Evolutionary conservation across 106 monocot species (phyloP).

Genomic region (Dendrobium huoshanense): DNA sequence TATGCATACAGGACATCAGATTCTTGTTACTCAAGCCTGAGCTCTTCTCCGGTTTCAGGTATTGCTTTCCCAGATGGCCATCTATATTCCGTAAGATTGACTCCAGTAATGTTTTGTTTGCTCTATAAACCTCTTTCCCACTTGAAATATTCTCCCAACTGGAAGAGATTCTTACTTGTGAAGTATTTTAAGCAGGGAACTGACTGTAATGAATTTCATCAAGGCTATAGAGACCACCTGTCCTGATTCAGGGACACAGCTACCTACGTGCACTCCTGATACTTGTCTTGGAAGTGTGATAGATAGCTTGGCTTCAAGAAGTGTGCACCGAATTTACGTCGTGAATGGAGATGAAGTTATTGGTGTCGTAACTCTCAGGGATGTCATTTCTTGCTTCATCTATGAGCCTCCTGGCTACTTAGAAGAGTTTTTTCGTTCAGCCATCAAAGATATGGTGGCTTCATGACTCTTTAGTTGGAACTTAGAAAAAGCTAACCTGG

Average conservation of each 20-base stretch:
- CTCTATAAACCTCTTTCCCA: neutral
- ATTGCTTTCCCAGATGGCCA: neutral
- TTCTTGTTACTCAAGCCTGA: constrained; percentile 68
- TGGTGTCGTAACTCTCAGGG: constrained; percentile 80
- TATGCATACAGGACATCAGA: constrained; percentile 77
- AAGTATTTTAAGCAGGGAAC: constrained; percentile 31
- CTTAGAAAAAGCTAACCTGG: neutral
- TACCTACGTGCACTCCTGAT: constrained; percentile 45
- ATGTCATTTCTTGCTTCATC: constrained; percentile 93
- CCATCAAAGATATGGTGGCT: constrained; percentile 21
- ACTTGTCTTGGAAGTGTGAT: constrained; percentile 66
- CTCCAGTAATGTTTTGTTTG: neutral
- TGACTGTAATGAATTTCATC: constrained; percentile 81
- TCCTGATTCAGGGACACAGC: constrained; percentile 17
- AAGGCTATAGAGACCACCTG: constrained; percentile 20
- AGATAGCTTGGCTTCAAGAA: constrained; percentile 53
- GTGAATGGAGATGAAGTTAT: constrained; percentile 58
- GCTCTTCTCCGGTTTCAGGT: constrained; percentile 84
- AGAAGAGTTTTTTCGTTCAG: constrained; percentile 44
- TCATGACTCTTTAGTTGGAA: neutral
- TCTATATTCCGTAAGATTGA: neutral
- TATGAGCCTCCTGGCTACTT: constrained; percentile 64
- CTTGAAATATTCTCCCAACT: neutral
- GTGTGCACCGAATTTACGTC: constrained; percentile 68
- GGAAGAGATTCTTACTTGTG: neutral